Conservation (phyloP, 2,329 filamentous ascomycete species). For the Diaporthe sp. region DNA sequence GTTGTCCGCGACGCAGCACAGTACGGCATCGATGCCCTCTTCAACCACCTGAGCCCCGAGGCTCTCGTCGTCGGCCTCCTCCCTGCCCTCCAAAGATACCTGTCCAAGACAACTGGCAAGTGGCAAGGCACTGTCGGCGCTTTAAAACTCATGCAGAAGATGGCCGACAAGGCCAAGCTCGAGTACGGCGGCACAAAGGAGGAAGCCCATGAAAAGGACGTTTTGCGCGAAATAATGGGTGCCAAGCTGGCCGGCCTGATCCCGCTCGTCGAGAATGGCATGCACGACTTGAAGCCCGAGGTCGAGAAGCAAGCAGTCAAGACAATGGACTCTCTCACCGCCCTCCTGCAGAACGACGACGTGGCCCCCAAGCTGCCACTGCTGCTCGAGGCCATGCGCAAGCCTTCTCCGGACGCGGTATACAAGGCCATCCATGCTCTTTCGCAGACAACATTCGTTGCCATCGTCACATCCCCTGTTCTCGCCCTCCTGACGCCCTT, state of each 20-base stretch:
- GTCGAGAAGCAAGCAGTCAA: conserved; percentile 90
- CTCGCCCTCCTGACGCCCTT: conserved; percentile 94
- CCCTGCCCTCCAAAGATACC: conserved; percentile 80
- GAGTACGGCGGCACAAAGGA: conserved; percentile 83
- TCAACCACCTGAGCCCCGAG: conserved; percentile 83
- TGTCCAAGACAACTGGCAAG: conserved; percentile 88
- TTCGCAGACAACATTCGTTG: conserved; percentile 98
- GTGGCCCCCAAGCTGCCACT: conserved; percentile 93
- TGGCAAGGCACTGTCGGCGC: conserved; percentile 97
- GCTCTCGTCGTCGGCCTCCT: conserved; percentile 86
- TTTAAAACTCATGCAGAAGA: conserved; percentile 86
- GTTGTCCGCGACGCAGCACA: conserved; percentile 93
- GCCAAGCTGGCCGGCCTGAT: conserved; percentile 88
- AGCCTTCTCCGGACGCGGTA: conserved; percentile 88
- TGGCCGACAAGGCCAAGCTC: conserved; percentile 95
- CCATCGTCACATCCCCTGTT: conserved; percentile 94
- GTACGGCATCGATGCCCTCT: conserved; percentile 93
- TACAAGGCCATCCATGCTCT: conserved; percentile 98
- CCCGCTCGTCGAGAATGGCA: conserved; percentile 89
- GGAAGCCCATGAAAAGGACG: conserved; percentile 88
- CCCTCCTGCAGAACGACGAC: conserved; percentile 95
- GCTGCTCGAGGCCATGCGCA: conserved; percentile 94
- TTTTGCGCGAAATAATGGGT: conserved; percentile 92
- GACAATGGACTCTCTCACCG: conserved; percentile 92
- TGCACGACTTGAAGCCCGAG: conserved; percentile 93